Evolutionary conservation across 2,329 filamentous ascomycete species (phyloP).

Genomic region (Chaetomiaceae sp.): DNA sequence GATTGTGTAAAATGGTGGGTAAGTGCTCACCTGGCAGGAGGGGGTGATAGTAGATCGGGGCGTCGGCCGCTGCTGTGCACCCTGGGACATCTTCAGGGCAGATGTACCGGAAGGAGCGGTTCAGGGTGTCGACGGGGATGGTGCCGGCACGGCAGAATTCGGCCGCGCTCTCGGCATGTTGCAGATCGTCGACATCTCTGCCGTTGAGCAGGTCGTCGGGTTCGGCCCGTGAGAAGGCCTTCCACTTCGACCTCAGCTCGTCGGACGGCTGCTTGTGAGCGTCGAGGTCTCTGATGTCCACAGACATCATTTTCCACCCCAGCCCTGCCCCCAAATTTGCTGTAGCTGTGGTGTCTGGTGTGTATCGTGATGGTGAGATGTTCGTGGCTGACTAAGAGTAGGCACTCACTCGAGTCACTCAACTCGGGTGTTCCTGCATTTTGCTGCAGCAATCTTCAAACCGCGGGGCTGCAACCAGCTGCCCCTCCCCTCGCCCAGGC

Average conservation of each 20-base stretch:
- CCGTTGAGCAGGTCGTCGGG: conserved; percentile 45
- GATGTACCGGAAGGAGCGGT: conserved; percentile 39
- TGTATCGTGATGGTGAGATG: neutral
- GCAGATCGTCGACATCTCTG: conserved; percentile 51
- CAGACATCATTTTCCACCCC: conserved; percentile 29
- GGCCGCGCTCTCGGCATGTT: conserved; percentile 31
- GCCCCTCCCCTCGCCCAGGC: too few species aligned
- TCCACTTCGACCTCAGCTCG: conserved; percentile 65
- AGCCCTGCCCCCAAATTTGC: too few species aligned
- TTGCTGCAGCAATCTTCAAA: neutral
- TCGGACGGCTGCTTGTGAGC: conserved; percentile 73
- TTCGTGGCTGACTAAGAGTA: neutral
- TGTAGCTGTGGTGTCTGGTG: too few species aligned
- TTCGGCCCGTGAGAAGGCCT: conserved; percentile 60
- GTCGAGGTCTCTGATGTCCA: conserved; percentile 52
- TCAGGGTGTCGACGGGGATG: conserved; percentile 39
- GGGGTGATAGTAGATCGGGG: conserved; percentile 56
- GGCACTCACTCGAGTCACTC: neutral
- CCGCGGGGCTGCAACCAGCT: neutral
- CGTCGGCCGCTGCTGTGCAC: conserved; percentile 32
- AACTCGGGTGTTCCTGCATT: neutral
- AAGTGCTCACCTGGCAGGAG: conserved; percentile 58
- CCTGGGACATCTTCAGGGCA: conserved; percentile 29
- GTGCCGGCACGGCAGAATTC: conserved; percentile 41
- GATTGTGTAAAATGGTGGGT: too few species aligned